Base-by-base conservation (phyloP, 2,329 filamentous ascomycete genomes). In the Colletotrichum kahawae region DNA sequence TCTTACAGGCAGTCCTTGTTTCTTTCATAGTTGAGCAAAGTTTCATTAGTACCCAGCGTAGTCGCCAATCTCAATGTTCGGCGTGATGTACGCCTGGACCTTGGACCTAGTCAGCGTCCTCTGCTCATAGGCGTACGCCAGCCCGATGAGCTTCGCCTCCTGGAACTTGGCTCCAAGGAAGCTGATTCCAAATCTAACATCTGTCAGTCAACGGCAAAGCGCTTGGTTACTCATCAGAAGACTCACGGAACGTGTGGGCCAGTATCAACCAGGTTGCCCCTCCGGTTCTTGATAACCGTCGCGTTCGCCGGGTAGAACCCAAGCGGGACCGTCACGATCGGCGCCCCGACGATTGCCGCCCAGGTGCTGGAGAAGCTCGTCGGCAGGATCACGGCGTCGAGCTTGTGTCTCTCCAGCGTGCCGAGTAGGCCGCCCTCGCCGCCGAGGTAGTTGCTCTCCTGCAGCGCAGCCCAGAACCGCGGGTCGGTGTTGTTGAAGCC, bases 41-140 rank as follows among this genome's bases (percentile, higher is more conserved):
- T 60, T 16, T 10, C 6, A 36, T 33, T 48, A 77, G 16, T 66
- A 73, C 7, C 75, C 75, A 13, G 73, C 63, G n/a, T 79, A 70
- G 43, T 84, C 81, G 1, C 70, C 75, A 29, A 85, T 70, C 74
- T 85, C 82, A 4, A 81, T 82, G n/a, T 67, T 78, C 5, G 83
- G 83, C 34, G 78, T 67, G 2, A 84, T 74, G 43, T 80, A 79
- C 3, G 83, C 83, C 33, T 76, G 68, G 7, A 82, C 71, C 59
- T 78, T 77, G 9, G 78, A 66, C 16, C 83, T 78, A 4, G 79
- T 78, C 36, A 77, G 66, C 1, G 83, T 93, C 78, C 86, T 84
- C 83, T 93, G 92, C 84, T 95, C 93, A 82, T 91, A 94, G 3
- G 92, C 92, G 85, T 93, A 94, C 9, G 92, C 93, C 80, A 91